These are phyloP conservation scores for Fusarium beomiforme DNA, from an alignment of 2,329 filamentous ascomycete species.

Conservation along the genomic window DNA sequence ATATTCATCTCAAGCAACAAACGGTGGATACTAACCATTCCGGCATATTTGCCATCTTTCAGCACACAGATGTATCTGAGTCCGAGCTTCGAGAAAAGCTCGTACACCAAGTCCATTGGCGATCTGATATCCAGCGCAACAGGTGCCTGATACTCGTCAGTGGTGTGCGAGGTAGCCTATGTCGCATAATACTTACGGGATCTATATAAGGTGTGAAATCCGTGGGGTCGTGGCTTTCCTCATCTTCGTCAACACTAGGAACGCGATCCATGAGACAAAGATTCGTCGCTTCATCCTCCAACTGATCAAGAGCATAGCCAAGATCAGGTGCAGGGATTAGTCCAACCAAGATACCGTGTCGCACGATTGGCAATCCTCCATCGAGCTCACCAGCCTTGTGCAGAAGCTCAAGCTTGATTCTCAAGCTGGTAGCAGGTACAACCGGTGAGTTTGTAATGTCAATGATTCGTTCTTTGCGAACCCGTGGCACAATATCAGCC, in stretches of 20 bases:
- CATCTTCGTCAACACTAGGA: slow-evolving; percentile 70
- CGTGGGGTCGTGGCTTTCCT: slow-evolving; percentile 73
- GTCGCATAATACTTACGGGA: slow-evolving; percentile 64
- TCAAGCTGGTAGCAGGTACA: slow-evolving; percentile 79
- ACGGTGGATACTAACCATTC: slow-evolving; percentile 73
- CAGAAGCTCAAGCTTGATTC: slow-evolving; percentile 81
- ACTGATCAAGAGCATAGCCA: slow-evolving; percentile 88
- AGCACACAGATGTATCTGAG: slow-evolving; percentile 92
- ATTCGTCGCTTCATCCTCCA: slow-evolving; percentile 77
- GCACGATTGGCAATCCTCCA: slow-evolving; percentile 87
- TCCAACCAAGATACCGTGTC: slow-evolving; percentile 82
- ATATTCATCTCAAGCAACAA: not conserved
- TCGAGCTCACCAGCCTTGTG: slow-evolving; percentile 91
- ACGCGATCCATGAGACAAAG: slow-evolving; percentile 85
- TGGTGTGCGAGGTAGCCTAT: not conserved
- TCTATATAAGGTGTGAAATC: slow-evolving; percentile 95
- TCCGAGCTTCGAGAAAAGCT: slow-evolving; percentile 94
- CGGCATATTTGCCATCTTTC: slow-evolving; percentile 84
- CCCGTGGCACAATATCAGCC: slow-evolving; percentile 82
- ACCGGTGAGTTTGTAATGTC: slow-evolving; percentile 87
- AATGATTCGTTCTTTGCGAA: slow-evolving; percentile 81
- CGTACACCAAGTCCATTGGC: slow-evolving; percentile 94
- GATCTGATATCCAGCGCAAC: slow-evolving; percentile 88
- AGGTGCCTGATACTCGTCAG: slow-evolving; percentile 68
- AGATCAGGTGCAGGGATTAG: slow-evolving; percentile 94